These are phyloP conservation scores for Barnettozyma hawaiiensis DNA, from an alignment of 1,139 yeast species.

Conservation along the genomic window DNA sequence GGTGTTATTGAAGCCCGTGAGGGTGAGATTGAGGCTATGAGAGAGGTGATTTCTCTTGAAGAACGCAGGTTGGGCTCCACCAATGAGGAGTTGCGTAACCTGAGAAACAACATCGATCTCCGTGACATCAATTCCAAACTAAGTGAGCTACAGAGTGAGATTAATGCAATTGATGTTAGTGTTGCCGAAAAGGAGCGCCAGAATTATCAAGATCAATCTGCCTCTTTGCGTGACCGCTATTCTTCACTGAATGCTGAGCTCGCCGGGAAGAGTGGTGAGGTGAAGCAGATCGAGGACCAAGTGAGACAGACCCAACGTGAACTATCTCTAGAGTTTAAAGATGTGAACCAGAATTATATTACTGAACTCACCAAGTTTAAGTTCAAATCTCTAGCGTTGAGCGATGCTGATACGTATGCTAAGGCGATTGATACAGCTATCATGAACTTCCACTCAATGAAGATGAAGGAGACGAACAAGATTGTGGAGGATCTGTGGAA, in stretches of 20 bases:
- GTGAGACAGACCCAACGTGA: slow-evolving; percentile 50
- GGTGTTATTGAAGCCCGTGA: slow-evolving; percentile 37
- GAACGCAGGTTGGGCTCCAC: slow-evolving; percentile 41
- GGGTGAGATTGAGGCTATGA: slow-evolving; percentile 43
- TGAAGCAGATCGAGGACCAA: slow-evolving; percentile 77
- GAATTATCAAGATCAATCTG: slow-evolving; percentile 57
- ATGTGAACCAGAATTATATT: slow-evolving; percentile 58
- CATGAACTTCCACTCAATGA: slow-evolving; percentile 85
- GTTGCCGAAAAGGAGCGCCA: slow-evolving; percentile 64
- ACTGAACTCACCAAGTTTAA: slow-evolving; percentile 73
- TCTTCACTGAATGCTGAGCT: slow-evolving; percentile 58
- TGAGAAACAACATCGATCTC: slow-evolving; percentile 51
- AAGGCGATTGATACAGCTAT: slow-evolving; percentile 89
- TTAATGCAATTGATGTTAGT: slow-evolving; percentile 41
- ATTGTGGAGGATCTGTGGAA: slow-evolving; percentile 91
- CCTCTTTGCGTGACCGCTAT: slow-evolving; percentile 47
- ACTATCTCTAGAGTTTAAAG: slow-evolving; percentile 62
- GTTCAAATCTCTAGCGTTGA: slow-evolving; percentile 72
- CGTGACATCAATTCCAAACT: slow-evolving; percentile 37
- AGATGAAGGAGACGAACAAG: slow-evolving; percentile 89
- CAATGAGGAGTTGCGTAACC: slow-evolving; percentile 45
- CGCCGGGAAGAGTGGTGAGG: slow-evolving; percentile 80
- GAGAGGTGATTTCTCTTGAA: slow-evolving; percentile 24
- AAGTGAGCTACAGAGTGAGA: slow-evolving; percentile 31
- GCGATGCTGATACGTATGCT: slow-evolving; percentile 76